Evolutionary conservation across 495 filamentous ascomycete species (phyloP).

Genomic region (Penicillium angulare): DNA sequence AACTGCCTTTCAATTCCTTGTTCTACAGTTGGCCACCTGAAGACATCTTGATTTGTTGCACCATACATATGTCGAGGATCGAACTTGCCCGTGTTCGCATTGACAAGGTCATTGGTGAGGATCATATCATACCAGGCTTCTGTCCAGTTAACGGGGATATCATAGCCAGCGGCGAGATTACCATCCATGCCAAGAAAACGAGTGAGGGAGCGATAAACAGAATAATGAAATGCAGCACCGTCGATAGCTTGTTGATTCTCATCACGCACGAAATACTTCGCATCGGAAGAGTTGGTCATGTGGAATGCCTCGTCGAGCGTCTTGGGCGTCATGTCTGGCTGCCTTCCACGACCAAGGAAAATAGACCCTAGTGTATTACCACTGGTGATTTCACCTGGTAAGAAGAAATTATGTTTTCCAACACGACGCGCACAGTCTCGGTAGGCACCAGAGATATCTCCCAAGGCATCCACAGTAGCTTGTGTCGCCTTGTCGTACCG

Average conservation of each 20-base stretch:
- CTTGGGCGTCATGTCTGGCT: slow-evolving; percentile 49
- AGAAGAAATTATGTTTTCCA: slow-evolving; percentile 63
- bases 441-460: slow-evolving; percentile 51
- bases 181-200: slow-evolving; percentile 67
- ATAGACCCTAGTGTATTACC: slow-evolving; percentile 64
- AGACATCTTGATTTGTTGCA: slow-evolving; percentile 71
- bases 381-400: slow-evolving; percentile 63
- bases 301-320: slow-evolving; percentile 47
- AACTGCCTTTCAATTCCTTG: slow-evolving; percentile 61
- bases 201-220: slow-evolving; percentile 65
- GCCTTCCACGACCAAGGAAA: slow-evolving; percentile 64
- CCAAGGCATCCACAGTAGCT: slow-evolving; percentile 63
- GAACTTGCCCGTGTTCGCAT: slow-evolving; percentile 63
- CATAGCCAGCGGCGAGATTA: slow-evolving; percentile 57
- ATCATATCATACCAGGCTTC: slow-evolving; percentile 61
- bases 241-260: slow-evolving; percentile 58
- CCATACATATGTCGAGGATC: slow-evolving; percentile 73
- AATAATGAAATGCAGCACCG: slow-evolving; percentile 68
- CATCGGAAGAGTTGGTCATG: slow-evolving; percentile 43
- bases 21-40: slow-evolving; percentile 68
- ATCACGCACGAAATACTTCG: slow-evolving; percentile 56
- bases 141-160: slow-evolving; percentile 61
- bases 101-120: slow-evolving; percentile 62
- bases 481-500: slow-evolving; percentile 70
- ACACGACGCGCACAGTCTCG: slow-evolving; percentile 55